Base-by-base conservation (phyloP, 805 yeast genomes). In the Pichia sporocuriosa region DNA sequence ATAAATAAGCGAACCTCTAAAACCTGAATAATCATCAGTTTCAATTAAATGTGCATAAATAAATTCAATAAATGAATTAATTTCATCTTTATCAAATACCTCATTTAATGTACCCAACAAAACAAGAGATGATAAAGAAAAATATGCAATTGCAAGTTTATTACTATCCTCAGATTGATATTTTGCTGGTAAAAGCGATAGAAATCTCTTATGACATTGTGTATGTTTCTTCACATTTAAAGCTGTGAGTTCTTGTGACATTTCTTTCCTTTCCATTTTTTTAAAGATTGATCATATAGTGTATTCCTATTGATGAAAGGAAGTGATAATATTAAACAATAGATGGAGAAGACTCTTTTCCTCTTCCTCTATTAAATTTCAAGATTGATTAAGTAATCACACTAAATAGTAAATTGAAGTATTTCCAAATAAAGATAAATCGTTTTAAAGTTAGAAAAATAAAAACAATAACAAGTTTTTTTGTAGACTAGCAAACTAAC, bases 141-240 rank as follows among this genome's bases (percentile, higher is more conserved):
- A 86, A 57, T 79, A 84, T 3, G 80, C 65, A n/a, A 88, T 59
- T 5, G 90, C 77, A 36, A 86, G 54, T 47, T 73, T 76, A 51
- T 81, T 82, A 6, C 85, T 72, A 52, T 84, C 96, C 44, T 81
- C 80, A 0, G 72, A 52, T 50, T 84, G 81, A 73, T 46, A 80
- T 58, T 44, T 66, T 50, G 63, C 76, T 62, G 70, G 67, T 6
- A 63, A 43, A 6, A 59, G 32, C 1, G 62, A 60, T 7, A 63
- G 39, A 40, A 57, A 55, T 20, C 63, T 45, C 23, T 53, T 42
- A 43, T 63, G 63, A 43, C 55, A 63, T 24, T 47, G 39, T 1
- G 50, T 49, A 42, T 63, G 68, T 29, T 54, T 53, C 9, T 47
- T 43, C 3, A 40, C 40, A 24, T 53, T 52, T 7, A 54, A 20